Percentiles rank a stretch among this genome's conserved stretches.
phyloP scores from a whole-genome alignment of 345 rosid genomes.

The Anacardium occidentale region DNA sequence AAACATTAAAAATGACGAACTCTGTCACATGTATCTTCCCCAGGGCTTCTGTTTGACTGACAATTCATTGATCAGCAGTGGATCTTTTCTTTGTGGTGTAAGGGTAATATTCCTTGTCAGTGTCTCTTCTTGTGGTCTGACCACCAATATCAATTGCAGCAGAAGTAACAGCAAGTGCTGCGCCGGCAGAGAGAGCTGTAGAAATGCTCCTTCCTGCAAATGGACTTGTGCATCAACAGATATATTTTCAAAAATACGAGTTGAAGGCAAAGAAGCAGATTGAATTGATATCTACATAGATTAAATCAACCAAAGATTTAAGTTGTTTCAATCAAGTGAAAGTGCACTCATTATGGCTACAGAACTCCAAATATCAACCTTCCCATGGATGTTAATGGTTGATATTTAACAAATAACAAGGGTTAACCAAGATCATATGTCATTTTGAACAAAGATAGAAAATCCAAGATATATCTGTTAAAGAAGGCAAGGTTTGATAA shows the following conservation, averaged over 20 bases:
- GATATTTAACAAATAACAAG: background rate
- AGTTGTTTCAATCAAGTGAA: background rate
- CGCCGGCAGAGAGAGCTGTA: conserved; percentile 84
- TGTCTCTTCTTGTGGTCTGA: conserved; percentile 87
- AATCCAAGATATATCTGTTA: background rate
- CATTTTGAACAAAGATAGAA: background rate
- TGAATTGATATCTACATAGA: background rate
- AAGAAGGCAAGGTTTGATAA: too few species aligned
- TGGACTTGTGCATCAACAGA: background rate
- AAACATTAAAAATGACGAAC: conserved; percentile 18
- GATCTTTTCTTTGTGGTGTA: conserved; percentile 86
- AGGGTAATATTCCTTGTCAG: conserved; percentile 87
- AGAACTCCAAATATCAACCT: too few species aligned
- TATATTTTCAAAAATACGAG: background rate
- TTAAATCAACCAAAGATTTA: background rate
- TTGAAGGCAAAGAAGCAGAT: background rate
- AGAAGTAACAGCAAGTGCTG: conserved; percentile 85
- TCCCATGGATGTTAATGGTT: too few species aligned
- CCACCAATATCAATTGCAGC: conserved; percentile 81
- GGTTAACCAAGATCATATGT: background rate
- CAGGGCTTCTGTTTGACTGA: conserved; percentile 15
- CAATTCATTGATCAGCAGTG: conserved; percentile 45
- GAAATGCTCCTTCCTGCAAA: conserved; percentile 74
- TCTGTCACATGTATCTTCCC: conserved; percentile 8
- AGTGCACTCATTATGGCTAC: background rate